Evolutionary conservation across 176 grass and related monocot species (phyloP), one percentile per base, ranked within the genome.

Genomic region (Microstegium vimineum): DNA sequence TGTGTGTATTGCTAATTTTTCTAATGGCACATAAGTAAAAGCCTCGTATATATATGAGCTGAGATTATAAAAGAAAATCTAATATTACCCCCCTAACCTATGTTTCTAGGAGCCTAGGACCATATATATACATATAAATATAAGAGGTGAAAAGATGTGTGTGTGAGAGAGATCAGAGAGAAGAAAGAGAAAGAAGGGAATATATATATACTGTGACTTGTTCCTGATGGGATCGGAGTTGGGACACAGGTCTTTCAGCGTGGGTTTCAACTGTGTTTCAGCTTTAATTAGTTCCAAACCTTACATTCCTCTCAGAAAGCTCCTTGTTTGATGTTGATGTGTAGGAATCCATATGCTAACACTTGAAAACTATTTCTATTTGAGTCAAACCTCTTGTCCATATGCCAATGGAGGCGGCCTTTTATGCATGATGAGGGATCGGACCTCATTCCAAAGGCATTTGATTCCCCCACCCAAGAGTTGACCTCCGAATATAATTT

Each of bases 401-500:
- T 56, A 75, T 93, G 76, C 90, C 89, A 95, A 85, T 91, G 62
- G 89, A 84, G 56, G 87, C 91, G 93, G 87, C 76, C 85, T 88
- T 91, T 83, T 83, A 93, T 93, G 89, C 91, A 85, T 28, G 78
- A 52, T n/a, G n/a, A n/a, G n/a, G n/a, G n/a, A n/a, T n/a, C n/a
- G 45, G 89, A 95, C 71, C 91, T 63, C 45, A 92, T 95, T 94
- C 91, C 80, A 61, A 84, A 82, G 87, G 93, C 85, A 94, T 95
- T 83, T 57, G 91, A 95, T 99, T 93, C 96, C 77, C 63, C 91
- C 95, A 94, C 92, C 92, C 88, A 88, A 97, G 89, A 89, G 94
- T 97, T 97, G 91, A 97, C 91, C 91, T 90, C 66, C 69, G 73
- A 95, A 95, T 95, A 94, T 84, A 73, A 76, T 90, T 86, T 90